Percentiles rank a stretch among this genome's conserved stretches.
Evolutionary conservation across 306 rosid species (phyloP).

Genomic region (Quercus agrifolia): DNA sequence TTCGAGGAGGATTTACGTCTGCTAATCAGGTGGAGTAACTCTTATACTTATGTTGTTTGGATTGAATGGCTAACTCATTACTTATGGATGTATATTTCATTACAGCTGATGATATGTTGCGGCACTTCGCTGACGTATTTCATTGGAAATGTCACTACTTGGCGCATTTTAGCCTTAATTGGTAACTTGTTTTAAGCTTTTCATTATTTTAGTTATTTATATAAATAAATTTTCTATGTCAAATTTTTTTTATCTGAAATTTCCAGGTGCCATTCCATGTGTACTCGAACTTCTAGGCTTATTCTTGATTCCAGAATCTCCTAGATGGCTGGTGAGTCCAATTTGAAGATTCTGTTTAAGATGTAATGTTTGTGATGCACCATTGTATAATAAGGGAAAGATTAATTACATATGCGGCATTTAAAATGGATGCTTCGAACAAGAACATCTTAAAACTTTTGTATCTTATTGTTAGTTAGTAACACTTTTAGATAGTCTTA

Average conservation of each 20-base stretch:
- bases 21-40: conserved; percentile 50
- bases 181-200: conserved; percentile 25
- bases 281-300: conserved; percentile 58
- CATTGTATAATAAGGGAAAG: neutral
- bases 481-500: neutral
- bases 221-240: neutral
- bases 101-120: conserved; percentile 59
- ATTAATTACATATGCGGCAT: neutral
- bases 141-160: conserved; percentile 48
- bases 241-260: neutral
- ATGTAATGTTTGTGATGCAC: neutral
- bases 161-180: conserved; percentile 52
- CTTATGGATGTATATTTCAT: neutral
- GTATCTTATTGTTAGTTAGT: neutral
- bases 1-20: conserved; percentile 64
- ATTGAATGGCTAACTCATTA: neutral
- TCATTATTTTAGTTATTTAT: neutral
- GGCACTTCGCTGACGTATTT: conserved; percentile 64
- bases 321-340: conserved; percentile 85
- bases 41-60: neutral
- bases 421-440: neutral
- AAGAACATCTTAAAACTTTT: neutral
- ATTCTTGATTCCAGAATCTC: conserved; percentile 81
- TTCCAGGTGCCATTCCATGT: conserved; percentile 59
- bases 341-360: neutral